These are phyloP conservation scores for Yarrowia porcina DNA, from an alignment of 805 yeast species.

Conservation along the genomic window DNA sequence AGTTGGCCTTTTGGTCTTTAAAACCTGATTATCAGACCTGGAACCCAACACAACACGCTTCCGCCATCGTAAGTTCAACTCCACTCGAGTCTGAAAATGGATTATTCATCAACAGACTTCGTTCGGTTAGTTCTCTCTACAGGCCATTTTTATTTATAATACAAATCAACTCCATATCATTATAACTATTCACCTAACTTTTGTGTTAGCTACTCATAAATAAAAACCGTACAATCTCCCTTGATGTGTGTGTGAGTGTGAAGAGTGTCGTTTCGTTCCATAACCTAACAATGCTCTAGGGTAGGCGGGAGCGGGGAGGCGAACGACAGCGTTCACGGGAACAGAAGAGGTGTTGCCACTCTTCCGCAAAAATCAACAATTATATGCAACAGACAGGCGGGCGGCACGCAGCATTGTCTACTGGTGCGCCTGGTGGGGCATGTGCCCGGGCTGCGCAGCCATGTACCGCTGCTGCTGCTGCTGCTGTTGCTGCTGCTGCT, in stretches of 20 bases:
- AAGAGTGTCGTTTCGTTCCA: not conserved
- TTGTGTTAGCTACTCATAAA: constrained; percentile 19
- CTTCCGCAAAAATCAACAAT: not conserved
- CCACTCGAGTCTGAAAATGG: no score
- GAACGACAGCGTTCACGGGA: not conserved
- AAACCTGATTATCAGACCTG: no score
- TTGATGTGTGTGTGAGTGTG: not conserved
- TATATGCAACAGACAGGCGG: not conserved
- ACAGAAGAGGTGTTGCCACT: not conserved
- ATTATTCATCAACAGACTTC: no score
- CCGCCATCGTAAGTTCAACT: no score
- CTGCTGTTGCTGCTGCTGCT: constrained; percentile 33
- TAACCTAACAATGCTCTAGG: not conserved
- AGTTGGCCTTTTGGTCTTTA: no score
- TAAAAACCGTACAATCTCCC: constrained; percentile 13
- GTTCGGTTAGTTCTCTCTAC: not conserved
- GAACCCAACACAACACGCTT: no score
- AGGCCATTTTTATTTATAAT: not conserved
- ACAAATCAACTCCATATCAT: constrained; percentile 18
- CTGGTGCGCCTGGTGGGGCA: constrained; percentile 25
- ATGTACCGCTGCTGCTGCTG: constrained; percentile 36
- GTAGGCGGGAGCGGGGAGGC: not conserved
- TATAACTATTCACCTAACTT: constrained; percentile 20
- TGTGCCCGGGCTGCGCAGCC: constrained; percentile 30
- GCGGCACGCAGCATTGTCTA: no score